Conservation (phyloP, 371 early-diverging fungal genomes). For the Haplosporangium sp. region DNA sequence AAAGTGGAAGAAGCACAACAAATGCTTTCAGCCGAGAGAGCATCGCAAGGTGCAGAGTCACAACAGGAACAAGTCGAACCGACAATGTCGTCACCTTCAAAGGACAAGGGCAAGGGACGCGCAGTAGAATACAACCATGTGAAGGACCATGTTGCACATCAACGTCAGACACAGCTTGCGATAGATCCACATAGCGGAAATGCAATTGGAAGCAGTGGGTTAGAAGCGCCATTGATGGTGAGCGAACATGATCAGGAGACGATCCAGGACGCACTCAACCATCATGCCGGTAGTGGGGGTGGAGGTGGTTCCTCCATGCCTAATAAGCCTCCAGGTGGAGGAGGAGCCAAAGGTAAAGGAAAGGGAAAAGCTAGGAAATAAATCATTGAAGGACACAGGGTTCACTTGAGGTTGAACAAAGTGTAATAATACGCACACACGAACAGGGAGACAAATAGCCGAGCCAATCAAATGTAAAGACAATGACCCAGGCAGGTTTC, state of each 20-base stretch:
- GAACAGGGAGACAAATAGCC: background rate
- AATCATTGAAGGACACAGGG: background rate
- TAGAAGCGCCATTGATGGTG: conserved; percentile 32
- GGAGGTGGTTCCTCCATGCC: background rate
- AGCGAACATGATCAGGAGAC: conserved; percentile 24
- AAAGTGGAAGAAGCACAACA: conserved; percentile 42
- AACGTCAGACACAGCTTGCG: background rate
- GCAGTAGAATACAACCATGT: conserved; percentile 27
- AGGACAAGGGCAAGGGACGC: conserved; percentile 52
- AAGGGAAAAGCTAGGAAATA: conserved; percentile 7
- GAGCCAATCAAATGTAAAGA: background rate
- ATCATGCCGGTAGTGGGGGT: conserved; percentile 4
- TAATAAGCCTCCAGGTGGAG: conserved; percentile 3
- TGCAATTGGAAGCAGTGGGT: conserved; percentile 1
- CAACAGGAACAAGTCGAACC: background rate
- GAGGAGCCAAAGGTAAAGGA: conserved; percentile 4
- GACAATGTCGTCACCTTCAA: conserved; percentile 1
- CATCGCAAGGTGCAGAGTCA: background rate
- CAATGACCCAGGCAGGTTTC: too few relatives aligned
- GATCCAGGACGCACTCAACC: conserved; percentile 7
- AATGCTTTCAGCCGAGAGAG: conserved; percentile 6
- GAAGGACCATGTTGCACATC: conserved; percentile 8
- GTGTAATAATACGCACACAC: background rate
- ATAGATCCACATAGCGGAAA: background rate
- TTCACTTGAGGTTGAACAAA: background rate